A percentile compares a stretch with the other conserved stretches of the same genome.
Evolutionary conservation across 163 green algal species (phyloP).

Genomic region (Prototheca wickerhamii): DNA sequence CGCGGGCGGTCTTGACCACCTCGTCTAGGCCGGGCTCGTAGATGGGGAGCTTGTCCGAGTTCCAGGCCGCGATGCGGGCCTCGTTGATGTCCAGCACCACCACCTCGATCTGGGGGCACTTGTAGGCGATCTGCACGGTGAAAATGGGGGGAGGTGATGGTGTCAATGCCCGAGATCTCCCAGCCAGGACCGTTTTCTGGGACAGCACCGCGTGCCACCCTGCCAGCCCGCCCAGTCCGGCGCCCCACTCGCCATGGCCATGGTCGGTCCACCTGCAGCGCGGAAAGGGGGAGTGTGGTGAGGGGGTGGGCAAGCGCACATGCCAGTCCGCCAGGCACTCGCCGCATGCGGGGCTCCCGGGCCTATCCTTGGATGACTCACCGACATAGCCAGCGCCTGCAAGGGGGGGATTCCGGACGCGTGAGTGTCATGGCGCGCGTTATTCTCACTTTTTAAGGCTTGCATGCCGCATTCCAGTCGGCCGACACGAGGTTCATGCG

Average conservation of each 20-base stretch:
- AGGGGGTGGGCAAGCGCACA: not conserved
- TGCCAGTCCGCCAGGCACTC: not conserved
- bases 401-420: not conserved
- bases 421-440: not conserved
- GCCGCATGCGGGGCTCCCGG: not conserved
- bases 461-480: not conserved
- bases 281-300: not conserved
- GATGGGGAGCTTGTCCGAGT: conserved; percentile 93
- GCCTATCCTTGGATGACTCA: conserved; percentile 6
- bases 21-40: conserved; percentile 97
- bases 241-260: conserved; percentile 27
- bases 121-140: conserved; percentile 71
- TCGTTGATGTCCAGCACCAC: conserved; percentile 93
- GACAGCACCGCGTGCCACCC: no score
- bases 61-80: conserved; percentile 92
- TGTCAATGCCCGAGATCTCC: not conserved
- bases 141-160: not conserved
- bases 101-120: conserved; percentile 91
- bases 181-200: no score
- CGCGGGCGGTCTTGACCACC: conserved; percentile 76
- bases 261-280: conserved; percentile 23
- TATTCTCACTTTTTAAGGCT: not conserved
- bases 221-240: not conserved
- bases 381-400: conserved; percentile 33
- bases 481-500: not conserved